These are phyloP conservation scores for Rhododendron ovatum DNA, from an alignment of 148 eudicot genomes.

Conservation along the genomic window DNA sequence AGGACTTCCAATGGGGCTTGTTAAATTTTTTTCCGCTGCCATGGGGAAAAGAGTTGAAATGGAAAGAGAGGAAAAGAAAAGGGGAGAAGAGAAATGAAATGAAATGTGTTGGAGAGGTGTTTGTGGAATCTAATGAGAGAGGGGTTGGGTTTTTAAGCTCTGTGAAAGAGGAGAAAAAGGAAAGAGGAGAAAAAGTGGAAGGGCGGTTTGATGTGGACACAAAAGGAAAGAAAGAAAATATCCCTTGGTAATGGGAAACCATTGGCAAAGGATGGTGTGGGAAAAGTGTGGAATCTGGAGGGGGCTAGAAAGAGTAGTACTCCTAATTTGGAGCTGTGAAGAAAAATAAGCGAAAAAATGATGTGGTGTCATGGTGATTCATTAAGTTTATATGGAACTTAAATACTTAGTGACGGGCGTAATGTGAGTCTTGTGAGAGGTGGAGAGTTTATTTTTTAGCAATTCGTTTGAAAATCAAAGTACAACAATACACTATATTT, in stretches of 20 bases:
- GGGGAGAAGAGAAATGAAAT: not conserved
- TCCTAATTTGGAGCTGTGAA: not conserved
- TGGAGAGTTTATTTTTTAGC: not conserved
- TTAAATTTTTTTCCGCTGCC: constrained; percentile 7
- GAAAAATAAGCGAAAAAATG: not conserved
- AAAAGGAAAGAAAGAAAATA: not conserved
- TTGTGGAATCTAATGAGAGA: not conserved
- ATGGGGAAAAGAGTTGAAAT: constrained; percentile 1
- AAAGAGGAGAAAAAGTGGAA: not conserved
- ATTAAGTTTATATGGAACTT: not conserved
- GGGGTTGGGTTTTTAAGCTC: not conserved
- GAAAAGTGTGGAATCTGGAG: not conserved
- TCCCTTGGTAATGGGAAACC: not conserved
- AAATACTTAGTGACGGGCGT: not conserved
- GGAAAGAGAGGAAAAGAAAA: not conserved
- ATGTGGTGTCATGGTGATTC: not conserved
- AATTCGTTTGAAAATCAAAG: not conserved
- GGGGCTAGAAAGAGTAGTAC: not conserved
- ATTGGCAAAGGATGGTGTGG: not conserved
- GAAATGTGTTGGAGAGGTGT: not conserved
- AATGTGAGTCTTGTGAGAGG: not conserved
- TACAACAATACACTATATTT: not conserved
- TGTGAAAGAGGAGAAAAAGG: not conserved
- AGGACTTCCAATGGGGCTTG: not conserved
- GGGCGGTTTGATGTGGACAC: constrained; percentile 14